Base-by-base conservation (phyloP, 257 asterid genomes). In the Linderniella brevidens region DNA sequence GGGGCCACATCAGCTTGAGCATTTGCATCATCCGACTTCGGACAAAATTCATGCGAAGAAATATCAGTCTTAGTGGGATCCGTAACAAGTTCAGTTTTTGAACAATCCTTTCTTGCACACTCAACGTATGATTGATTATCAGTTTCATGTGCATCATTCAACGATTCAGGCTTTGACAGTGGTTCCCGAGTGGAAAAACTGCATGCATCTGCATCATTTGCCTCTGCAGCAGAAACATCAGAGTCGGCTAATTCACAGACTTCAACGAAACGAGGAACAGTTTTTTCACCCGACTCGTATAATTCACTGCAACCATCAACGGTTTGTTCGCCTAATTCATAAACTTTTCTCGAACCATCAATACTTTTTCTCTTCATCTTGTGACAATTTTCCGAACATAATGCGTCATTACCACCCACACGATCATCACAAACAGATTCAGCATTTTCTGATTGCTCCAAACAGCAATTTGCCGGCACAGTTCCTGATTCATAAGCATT, bases 1-100 rank as follows among this genome's bases (percentile, higher is more conserved):
- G 68, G 45, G 25, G 51, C 50, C 49, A 37, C 39, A 52, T 52
- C 54, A 55, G 65, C 57, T 48, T 60, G 64, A 59, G 68, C 66
- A 42, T 53, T 46, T 16, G 14, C 72, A 39, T 52, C 36, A 52
- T 60, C 66, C 52, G 57, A 47, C 60, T 49, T 65, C 45, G 47
- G 50, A 47, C 37, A 48, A 48, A 60, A 15, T 36, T 57, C 66
- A 60, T 32, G 52, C 25, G 48, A 53, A 53, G 63, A 54, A 71
- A 52, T 47, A 57, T 60, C 59, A 37, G 37, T 40, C 63, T 51
- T 56, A 35, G 20, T 11, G 45, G 61, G 39, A 51, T 69, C 71
- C 29, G 66, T 37, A 17, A 54, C 54, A 61, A 78, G 67, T 56
- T 65, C 54, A 13, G 55, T 42, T 19, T 56, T 57, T 36, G 37